Base-by-base conservation (phyloP, 2,329 filamentous ascomycete genomes). In the Clarireedia paspali region DNA sequence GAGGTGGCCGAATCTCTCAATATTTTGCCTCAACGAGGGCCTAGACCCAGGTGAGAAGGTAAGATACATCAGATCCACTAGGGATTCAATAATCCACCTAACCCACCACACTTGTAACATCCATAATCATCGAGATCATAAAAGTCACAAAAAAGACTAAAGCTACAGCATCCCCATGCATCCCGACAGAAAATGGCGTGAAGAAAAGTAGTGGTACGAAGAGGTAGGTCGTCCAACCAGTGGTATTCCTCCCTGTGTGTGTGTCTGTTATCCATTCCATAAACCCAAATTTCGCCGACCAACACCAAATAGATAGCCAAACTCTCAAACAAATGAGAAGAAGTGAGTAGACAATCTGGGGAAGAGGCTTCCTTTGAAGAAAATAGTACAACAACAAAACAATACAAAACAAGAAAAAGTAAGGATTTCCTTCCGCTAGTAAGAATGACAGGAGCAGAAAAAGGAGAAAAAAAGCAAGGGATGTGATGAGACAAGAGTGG, bases 1-100 rank as follows among this genome's bases (percentile, higher is more conserved):
- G 66, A 69, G 67, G 67, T 68, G 67, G 67, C 67, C 67, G 60
- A 70, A 67, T 68, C 53, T 70, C 67, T 67, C 65, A 70, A 67
- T 70, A 64, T 62, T 47, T 52, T 57, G 60, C 63, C 66, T 59
- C 63, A 57, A 67, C 60, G 61, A 67, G 66, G 67, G 65, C 64
- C 49, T 62, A 62, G 60, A 62, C 59, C 60, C 14, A 34, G 10
- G 30, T 34, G 12, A 34, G 10, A 34, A 34, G 30, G 30, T 34
- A 12, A 34, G 12, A 12, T 60, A 60, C 54, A 20, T 20, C 20
- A 58, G 52, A 61, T 68, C 66, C 66, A 57, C 63, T 63, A 63
- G 64, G 65, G 63, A 62, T 42, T 47, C 36, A 61, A 61, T 57
- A 55, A 54, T 64, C 47, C 61, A 65, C 30, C 30, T 12, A 52